phyloP scores from a whole-genome alignment of 2,329 filamentous ascomycete genomes.

The Metarhizium rileyi region DNA sequence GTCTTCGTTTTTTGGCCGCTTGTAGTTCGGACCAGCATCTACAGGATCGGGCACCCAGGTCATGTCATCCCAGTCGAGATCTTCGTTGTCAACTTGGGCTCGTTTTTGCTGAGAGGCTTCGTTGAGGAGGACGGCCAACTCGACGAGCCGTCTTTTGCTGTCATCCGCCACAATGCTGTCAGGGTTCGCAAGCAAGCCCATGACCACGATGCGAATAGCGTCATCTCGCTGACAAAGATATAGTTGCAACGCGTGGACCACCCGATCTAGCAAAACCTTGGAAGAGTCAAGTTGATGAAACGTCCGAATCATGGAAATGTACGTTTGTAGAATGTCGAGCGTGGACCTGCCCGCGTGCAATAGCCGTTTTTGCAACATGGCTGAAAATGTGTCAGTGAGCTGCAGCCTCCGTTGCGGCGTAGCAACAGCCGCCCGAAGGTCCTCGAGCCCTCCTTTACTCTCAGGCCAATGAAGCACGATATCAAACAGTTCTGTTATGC shows the following conservation, averaged over 20 bases:
- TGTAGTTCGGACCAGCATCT: slow-evolving; percentile 88
- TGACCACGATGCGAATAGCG: slow-evolving; percentile 67
- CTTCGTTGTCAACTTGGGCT: slow-evolving; percentile 50
- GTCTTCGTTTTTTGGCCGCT: slow-evolving; percentile 78
- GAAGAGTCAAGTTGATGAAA: slow-evolving; percentile 69
- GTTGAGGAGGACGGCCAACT: slow-evolving; percentile 57
- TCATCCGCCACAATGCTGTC: slow-evolving; percentile 39
- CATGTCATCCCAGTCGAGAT: slow-evolving; percentile 86
- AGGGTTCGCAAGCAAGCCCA: slow-evolving; percentile 57
- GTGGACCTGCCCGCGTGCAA: slow-evolving; percentile 70
- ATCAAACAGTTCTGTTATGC: slow-evolving; percentile 66
- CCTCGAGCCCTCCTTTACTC: slow-evolving; percentile 62
- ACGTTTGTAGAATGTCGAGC: slow-evolving; percentile 64
- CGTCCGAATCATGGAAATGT: slow-evolving; percentile 69
- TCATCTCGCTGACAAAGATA: slow-evolving; percentile 71
- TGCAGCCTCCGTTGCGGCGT: slow-evolving; percentile 58
- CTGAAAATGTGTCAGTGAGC: slow-evolving; percentile 60
- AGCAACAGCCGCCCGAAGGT: slow-evolving; percentile 61
- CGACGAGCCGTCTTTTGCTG: slow-evolving; percentile 45
- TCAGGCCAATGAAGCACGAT: slow-evolving; percentile 68
- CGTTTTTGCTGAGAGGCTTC: slow-evolving; percentile 47
- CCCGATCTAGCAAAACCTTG: slow-evolving; percentile 65
- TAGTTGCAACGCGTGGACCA: slow-evolving; percentile 62
- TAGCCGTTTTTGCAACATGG: slow-evolving; percentile 54
- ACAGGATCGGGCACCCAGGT: slow-evolving; percentile 87